Evolutionary conservation across 108 stramenopile species (phyloP).

Genomic region (Skeletonema marinoi): DNA sequence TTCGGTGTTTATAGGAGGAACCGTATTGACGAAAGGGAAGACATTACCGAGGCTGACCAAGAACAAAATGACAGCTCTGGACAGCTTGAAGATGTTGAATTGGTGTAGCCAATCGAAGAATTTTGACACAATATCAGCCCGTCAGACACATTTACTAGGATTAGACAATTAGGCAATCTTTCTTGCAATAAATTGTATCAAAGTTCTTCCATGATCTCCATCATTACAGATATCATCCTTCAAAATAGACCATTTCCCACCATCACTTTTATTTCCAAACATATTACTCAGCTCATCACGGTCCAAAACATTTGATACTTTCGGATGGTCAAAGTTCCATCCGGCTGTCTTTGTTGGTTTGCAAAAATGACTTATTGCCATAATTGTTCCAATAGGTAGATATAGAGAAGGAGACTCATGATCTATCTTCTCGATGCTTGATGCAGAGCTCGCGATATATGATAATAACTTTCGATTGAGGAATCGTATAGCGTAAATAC

Average conservation of each 20-base stretch:
- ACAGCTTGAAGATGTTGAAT: background rate
- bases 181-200: conserved; percentile 81
- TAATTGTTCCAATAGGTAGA: conserved; percentile 48
- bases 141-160: background rate
- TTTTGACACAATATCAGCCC: background rate
- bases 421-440: background rate
- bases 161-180: conserved; percentile 28
- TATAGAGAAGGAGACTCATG: conserved; percentile 8
- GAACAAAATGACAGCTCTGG: background rate
- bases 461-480: conserved; percentile 64
- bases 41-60: background rate
- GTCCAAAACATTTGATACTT: conserved; percentile 72
- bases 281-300: conserved; percentile 60
- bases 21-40: background rate
- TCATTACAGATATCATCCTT: conserved; percentile 68
- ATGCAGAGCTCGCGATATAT: conserved; percentile 25
- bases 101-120: background rate
- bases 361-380: conserved; percentile 82
- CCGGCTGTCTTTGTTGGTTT: conserved; percentile 55
- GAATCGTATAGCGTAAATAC: conserved; percentile 71
- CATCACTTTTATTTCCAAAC: conserved; percentile 27
- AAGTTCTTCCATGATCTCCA: conserved; percentile 79
- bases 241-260: conserved; percentile 58
- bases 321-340: conserved; percentile 86
- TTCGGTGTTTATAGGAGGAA: background rate